Conservation (phyloP, 2,329 filamentous ascomycete species). For the Penicillium sp. region DNA sequence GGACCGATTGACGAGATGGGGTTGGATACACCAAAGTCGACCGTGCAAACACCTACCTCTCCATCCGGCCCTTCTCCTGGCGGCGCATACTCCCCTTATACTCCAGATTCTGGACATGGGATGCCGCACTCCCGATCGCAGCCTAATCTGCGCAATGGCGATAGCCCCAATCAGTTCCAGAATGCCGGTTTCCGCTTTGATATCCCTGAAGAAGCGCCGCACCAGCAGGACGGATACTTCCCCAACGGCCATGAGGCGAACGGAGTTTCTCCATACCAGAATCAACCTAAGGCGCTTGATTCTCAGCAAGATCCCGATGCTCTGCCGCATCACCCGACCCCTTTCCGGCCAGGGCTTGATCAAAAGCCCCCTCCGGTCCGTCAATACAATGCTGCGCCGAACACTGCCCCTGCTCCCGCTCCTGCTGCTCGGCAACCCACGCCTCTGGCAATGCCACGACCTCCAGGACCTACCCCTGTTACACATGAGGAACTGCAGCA, state of each 20-base stretch:
- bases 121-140: slow-evolving; percentile 43
- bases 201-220: slow-evolving; percentile 49
- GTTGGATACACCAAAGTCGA: slow-evolving; percentile 30
- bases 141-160: slow-evolving; percentile 39
- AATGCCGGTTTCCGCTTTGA: slow-evolving; percentile 65
- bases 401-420: slow-evolving; percentile 28
- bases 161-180: slow-evolving; percentile 34
- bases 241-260: slow-evolving; percentile 14
- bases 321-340: slow-evolving; percentile 53
- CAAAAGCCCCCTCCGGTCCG: slow-evolving; percentile 51
- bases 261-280: slow-evolving; percentile 1
- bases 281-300: slow-evolving; percentile 24
- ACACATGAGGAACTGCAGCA: slow-evolving; percentile 73
- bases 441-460: slow-evolving; percentile 10
- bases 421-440: slow-evolving; percentile 13
- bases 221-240: slow-evolving; percentile 15
- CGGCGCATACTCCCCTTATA: slow-evolving; percentile 19
- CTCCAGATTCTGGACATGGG: slow-evolving; percentile 26
- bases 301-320: slow-evolving; percentile 50
- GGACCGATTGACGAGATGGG: slow-evolving; percentile 34
- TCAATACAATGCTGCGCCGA: slow-evolving; percentile 46
- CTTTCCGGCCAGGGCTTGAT: slow-evolving; percentile 51
- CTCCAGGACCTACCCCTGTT: slow-evolving; percentile 51
- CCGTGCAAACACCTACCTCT: slow-evolving; percentile 24
- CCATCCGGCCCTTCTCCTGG: slow-evolving; percentile 14